Conservation (phyloP, 169 alveolate species). For the Besnoitia besnoiti region DNA sequence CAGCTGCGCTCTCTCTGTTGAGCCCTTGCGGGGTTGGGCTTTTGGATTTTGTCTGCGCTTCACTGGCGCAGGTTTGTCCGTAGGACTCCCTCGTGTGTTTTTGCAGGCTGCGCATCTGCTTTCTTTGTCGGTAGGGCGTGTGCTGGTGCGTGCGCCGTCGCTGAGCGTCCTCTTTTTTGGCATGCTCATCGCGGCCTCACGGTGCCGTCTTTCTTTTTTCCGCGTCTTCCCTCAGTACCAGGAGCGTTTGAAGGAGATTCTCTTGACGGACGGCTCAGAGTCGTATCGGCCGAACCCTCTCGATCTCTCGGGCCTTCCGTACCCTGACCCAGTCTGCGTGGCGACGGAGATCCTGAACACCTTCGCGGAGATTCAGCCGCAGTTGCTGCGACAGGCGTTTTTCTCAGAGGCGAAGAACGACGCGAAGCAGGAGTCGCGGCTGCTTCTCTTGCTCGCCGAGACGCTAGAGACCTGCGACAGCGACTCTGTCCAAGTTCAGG, state of each 20-base stretch:
- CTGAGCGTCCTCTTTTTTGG: too few species aligned
- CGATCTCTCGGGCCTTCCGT: not conserved
- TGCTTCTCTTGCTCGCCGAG: conserved; percentile 13
- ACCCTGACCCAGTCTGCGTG: conserved; percentile 33
- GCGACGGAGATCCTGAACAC: conserved; percentile 24
- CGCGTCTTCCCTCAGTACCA: not conserved
- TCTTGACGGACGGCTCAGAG: not conserved
- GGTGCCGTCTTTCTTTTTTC: not conserved
- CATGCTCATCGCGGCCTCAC: not conserved
- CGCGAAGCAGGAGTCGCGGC: conserved; percentile 39
- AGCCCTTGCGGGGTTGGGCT: too few species aligned
- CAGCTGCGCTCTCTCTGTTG: too few species aligned
- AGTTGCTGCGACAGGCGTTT: conserved; percentile 34
- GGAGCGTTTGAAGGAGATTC: not conserved
- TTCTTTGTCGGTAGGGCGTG: too few species aligned
- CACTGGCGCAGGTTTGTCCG: too few species aligned
- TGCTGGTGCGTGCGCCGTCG: too few species aligned
- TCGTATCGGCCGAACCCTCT: conserved; percentile 33
- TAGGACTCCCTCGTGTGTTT: too few species aligned
- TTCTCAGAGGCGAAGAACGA: conserved; percentile 18
- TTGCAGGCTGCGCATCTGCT: too few species aligned
- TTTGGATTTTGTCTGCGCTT: too few species aligned
- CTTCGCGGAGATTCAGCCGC: conserved; percentile 42
- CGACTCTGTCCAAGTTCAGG: conserved; percentile 35
- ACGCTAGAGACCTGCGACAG: conserved; percentile 3